Evolutionary conservation across 2,329 filamentous ascomycete species (phyloP), one percentile per base, ranked within the genome.

Genomic region (Raffaelea albimanens): DNA sequence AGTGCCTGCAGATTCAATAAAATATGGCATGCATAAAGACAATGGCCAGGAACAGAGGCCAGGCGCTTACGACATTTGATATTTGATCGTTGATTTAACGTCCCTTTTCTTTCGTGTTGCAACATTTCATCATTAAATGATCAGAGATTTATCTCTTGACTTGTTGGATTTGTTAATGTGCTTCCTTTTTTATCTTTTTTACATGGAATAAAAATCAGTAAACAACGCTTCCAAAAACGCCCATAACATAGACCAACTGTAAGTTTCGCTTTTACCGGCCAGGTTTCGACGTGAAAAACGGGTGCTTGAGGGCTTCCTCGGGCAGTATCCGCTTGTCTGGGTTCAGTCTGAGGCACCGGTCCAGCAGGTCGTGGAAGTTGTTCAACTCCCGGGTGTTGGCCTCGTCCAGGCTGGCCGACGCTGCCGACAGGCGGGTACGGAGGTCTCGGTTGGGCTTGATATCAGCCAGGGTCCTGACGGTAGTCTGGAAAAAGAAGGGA

Each of bases 311-410:
- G 43, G 93, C 93, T 59, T 97, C 90, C 14, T 76, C 72, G 0
- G 93, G 87, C 42, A 86, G 91, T 58, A 93, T 86, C 53, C 93
- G 79, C 72, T 94, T 95, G 63, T 95, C 90, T 1, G 91, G 88
- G 60, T 97, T 95, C 54, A 97, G 75, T 50, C 83, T 81, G 53
- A 98, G 72, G 61, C 90, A 97, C 47, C 85, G 83, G 60, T 95
- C 90, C 49, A 98, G 68, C 43, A 98, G 69, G 64, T 97, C 90
- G 56, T 88, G 75, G 64, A 98, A 95, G 46, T 84, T 73, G 50
- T 84, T 82, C 52, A 96, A 69, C 58, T 96, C 88, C 62, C 83
- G 85, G 36, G 77, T 70, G 63, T 93, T 87, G 10, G 71, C 70
- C 52, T 90, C 84, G 44, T 73, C 80, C 72, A 95, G 82, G 45